phyloP scores from a whole-genome alignment of 257 asterid genomes.

The Anisodus tanguticus region DNA sequence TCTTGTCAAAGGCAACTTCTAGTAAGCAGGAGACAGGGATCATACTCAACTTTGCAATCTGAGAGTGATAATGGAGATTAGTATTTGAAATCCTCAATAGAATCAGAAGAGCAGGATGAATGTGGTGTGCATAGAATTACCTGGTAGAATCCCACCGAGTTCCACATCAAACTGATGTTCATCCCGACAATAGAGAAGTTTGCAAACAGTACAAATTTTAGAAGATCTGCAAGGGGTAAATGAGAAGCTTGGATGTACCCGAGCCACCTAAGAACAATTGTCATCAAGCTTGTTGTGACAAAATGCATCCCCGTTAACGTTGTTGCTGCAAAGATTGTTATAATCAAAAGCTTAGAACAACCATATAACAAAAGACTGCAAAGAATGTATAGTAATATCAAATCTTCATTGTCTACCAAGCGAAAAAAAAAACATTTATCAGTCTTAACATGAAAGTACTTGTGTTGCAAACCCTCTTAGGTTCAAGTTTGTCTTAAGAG shows the following conservation, averaged over 20 bases:
- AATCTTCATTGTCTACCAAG: constrained; percentile 7
- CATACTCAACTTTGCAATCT: constrained; percentile 98
- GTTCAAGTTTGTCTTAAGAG: constrained; percentile 12
- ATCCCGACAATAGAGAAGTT: constrained; percentile 97
- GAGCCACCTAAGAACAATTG: constrained; percentile 86
- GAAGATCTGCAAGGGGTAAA: constrained; percentile 80
- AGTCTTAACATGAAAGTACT: not conserved
- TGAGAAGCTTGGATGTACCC: constrained; percentile 97
- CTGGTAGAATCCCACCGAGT: constrained; percentile 99
- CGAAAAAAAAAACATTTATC: not conserved
- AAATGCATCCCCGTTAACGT: constrained; percentile 95
- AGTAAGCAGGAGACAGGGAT: constrained; percentile 94
- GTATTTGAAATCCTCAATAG: constrained; percentile 14
- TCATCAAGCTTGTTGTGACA: constrained; percentile 94
- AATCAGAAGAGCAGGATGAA: constrained; percentile 16
- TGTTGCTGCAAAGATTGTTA: constrained; percentile 80
- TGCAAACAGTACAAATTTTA: constrained; percentile 84
- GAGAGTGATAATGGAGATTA: constrained; percentile 44
- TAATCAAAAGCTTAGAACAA: constrained; percentile 39
- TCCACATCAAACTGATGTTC: constrained; percentile 99
- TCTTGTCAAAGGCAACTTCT: constrained; percentile 58
- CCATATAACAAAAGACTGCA: constrained; percentile 8
- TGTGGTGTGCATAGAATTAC: constrained; percentile 44
- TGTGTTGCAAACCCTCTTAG: not conserved
- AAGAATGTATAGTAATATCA: constrained; percentile 10